Percentiles rank a stretch among this genome's conserved stretches.
These are phyloP conservation scores for Wallacemonas rigidus DNA, from an alignment of 208 protist species.

Conservation along the genomic window DNA sequence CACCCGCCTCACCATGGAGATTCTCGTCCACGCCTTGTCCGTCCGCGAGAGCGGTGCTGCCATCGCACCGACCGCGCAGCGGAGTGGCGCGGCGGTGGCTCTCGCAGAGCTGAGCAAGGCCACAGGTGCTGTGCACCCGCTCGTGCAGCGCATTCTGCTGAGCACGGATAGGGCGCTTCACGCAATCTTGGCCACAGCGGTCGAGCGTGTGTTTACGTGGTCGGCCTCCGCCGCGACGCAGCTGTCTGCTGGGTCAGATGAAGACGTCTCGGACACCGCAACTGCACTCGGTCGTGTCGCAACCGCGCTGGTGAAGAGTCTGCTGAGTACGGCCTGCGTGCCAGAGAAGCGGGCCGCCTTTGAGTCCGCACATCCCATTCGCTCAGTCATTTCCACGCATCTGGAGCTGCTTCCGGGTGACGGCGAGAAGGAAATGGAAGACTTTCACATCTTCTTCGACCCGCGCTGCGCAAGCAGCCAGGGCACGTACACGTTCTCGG, in stretches of 20 bases:
- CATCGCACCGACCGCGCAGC: not conserved
- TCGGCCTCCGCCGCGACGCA: slow-evolving; percentile 11
- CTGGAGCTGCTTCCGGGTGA: slow-evolving; percentile 59
- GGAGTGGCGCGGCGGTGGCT: not conserved
- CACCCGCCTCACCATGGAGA: slow-evolving; percentile 27
- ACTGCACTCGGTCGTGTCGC: not conserved
- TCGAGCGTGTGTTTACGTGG: not conserved
- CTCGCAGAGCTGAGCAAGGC: slow-evolving; percentile 24
- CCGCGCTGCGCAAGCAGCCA: slow-evolving; percentile 51
- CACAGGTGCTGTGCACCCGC: slow-evolving; percentile 4
- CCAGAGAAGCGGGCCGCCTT: slow-evolving; percentile 53
- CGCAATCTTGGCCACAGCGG: not conserved
- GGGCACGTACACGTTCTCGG: slow-evolving; percentile 63
- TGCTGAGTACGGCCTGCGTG: slow-evolving; percentile 53
- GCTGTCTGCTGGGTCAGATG: not conserved
- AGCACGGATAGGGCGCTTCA: slow-evolving; percentile 6
- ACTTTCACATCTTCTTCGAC: slow-evolving; percentile 62
- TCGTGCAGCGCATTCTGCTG: not conserved
- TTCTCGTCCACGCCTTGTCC: slow-evolving; percentile 16
- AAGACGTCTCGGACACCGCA: not conserved
- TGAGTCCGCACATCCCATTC: slow-evolving; percentile 79
- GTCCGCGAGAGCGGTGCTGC: not conserved
- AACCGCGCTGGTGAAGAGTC: slow-evolving; percentile 27
- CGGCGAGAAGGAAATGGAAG: slow-evolving; percentile 39
- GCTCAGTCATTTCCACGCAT: slow-evolving; percentile 47